Conservation (phyloP, 768 basidiomycete genomes). For the Glaciozyma martinii region DNA sequence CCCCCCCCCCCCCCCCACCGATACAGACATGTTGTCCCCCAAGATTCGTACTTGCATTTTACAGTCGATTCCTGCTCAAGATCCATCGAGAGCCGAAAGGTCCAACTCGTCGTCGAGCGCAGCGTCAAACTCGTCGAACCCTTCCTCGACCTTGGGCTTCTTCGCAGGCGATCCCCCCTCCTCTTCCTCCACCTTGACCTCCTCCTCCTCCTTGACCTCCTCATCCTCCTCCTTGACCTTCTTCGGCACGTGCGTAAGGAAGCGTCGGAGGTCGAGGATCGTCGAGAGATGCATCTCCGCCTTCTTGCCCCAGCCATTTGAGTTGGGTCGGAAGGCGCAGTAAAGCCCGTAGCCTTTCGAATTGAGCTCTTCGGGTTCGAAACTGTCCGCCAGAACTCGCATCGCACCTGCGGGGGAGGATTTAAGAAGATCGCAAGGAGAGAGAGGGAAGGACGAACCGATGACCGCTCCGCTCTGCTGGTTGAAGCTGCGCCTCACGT, state of each 20-base stretch:
- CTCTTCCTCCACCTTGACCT: neutral
- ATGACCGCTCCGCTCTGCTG: slow-evolving; percentile 69
- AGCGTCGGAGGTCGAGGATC: slow-evolving; percentile 49
- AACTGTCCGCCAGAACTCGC: slow-evolving; percentile 40
- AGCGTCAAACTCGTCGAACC: no score
- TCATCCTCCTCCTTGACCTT: neutral
- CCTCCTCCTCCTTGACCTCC: neutral
- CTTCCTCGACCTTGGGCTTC: no score
- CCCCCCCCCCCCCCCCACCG: no score
- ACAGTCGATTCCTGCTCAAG: no score
- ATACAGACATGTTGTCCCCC: no score
- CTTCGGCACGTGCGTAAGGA: slow-evolving; percentile 14
- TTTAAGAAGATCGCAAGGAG: neutral
- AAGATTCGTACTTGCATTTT: no score
- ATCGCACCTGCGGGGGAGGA: slow-evolving; percentile 33
- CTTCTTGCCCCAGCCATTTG: slow-evolving; percentile 68
- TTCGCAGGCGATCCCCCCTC: no score
- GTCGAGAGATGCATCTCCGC: slow-evolving; percentile 61
- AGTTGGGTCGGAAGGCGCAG: slow-evolving; percentile 72
- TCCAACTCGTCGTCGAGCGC: no score
- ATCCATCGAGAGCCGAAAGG: no score
- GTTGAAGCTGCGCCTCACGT: slow-evolving; percentile 68
- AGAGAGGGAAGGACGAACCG: slow-evolving; percentile 49
- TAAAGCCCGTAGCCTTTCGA: slow-evolving; percentile 66
- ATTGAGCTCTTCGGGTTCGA: slow-evolving; percentile 40